Conservation (phyloP, 208 protist species). For the Crithidia bombi region DNA sequence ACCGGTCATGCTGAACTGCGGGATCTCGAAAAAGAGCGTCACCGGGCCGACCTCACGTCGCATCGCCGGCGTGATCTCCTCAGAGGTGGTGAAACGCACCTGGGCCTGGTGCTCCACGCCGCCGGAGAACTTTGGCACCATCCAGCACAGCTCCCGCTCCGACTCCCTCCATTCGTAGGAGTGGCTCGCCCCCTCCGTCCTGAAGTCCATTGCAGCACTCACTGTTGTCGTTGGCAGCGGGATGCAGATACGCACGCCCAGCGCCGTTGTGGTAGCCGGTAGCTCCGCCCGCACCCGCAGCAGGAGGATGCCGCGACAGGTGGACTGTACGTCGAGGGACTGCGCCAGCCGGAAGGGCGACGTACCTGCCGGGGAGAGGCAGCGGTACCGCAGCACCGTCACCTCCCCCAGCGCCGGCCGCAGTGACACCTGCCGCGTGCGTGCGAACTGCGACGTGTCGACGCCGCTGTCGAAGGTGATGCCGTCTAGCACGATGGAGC, state of each 20-base stretch:
- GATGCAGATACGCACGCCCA: conserved; percentile 47
- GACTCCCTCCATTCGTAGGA: conserved; percentile 64
- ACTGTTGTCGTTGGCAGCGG: conserved; percentile 51
- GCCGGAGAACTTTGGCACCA: conserved; percentile 78
- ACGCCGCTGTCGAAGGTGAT: conserved; percentile 87
- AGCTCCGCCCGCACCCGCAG: conserved; percentile 60
- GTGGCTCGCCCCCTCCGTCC: conserved; percentile 38
- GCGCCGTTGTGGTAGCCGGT: conserved; percentile 30
- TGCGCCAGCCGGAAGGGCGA: conserved; percentile 75
- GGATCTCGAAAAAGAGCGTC: conserved; percentile 92
- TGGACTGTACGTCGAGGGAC: conserved; percentile 50
- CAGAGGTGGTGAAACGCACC: conserved; percentile 51
- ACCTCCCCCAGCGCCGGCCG: conserved; percentile 85
- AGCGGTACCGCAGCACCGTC: conserved; percentile 92
- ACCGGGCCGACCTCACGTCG: conserved; percentile 75
- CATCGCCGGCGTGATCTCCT: conserved; percentile 44
- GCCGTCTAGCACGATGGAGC: conserved; percentile 69
- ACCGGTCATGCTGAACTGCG: conserved; percentile 73
- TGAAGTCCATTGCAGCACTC: conserved; percentile 47
- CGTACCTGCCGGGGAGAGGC: conserved; percentile 26
- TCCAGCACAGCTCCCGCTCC: conserved; percentile 77
- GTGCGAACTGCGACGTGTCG: conserved; percentile 76
- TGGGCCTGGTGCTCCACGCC: conserved; percentile 65
- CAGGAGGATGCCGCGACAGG: conserved; percentile 46
- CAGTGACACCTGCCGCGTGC: conserved; percentile 62